phyloP scores from a whole-genome alignment of 768 basidiomycete genomes.

The Auriculariales sp. region DNA sequence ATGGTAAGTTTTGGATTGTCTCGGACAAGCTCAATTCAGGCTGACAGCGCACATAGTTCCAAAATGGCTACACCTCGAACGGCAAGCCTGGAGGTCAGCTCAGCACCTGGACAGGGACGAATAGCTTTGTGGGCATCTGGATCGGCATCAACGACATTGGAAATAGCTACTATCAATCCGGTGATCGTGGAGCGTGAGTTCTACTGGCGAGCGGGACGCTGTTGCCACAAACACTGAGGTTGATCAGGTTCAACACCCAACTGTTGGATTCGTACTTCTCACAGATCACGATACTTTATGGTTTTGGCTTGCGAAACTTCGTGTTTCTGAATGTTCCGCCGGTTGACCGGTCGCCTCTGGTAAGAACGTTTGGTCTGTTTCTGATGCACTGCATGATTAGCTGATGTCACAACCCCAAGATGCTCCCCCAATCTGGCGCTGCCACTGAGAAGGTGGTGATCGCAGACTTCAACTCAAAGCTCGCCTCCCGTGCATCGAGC shows the following conservation, averaged over 20 bases:
- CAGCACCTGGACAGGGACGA: conserved; percentile 40
- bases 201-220: not conserved
- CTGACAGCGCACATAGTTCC: not conserved
- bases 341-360: conserved; percentile 40
- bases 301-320: conserved; percentile 44
- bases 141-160: conserved; percentile 61
- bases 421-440: conserved; percentile 30
- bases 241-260: conserved; percentile 29
- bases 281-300: conserved; percentile 33
- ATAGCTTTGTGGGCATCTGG: conserved; percentile 52
- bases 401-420: conserved; percentile 17
- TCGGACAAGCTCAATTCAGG: conserved; percentile 18
- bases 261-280: conserved; percentile 36
- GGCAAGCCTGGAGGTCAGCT: conserved; percentile 28
- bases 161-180: conserved; percentile 32
- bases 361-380: conserved; percentile 28
- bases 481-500: conserved; percentile 23
- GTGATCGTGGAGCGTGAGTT: conserved; percentile 34
- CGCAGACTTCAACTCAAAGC: conserved; percentile 34
- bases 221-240: not conserved
- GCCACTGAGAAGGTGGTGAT: conserved; percentile 32
- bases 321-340: conserved; percentile 50
- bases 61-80: not conserved
- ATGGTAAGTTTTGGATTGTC: conserved; percentile 24
- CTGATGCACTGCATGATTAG: conserved; percentile 8